Evolutionary conservation across 2,329 filamentous ascomycete species (phyloP).

Genomic region (Ceratocystis huliohia): DNA sequence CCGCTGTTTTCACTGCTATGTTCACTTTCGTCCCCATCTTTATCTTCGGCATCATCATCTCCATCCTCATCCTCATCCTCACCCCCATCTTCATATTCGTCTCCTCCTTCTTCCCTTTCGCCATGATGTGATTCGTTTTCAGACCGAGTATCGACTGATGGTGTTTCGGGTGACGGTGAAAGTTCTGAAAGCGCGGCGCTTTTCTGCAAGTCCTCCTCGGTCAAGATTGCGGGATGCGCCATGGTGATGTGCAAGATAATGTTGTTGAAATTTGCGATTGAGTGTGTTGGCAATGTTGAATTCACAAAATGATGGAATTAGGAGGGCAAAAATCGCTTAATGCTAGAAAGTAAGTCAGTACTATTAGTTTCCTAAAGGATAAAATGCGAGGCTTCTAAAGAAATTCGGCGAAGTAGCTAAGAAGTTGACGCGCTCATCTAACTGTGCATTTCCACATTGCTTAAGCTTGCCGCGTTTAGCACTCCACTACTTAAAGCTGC

Average conservation of each 20-base stretch:
- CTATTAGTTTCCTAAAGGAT: too few relatives aligned
- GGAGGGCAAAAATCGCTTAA: too few relatives aligned
- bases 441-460: background rate
- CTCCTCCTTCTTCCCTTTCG: too few relatives aligned
- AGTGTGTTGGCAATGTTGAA: background rate
- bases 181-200: slow-evolving; percentile 38
- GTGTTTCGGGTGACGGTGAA: slow-evolving; percentile 29
- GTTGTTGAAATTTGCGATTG: background rate
- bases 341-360: too few relatives aligned
- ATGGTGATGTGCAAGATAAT: background rate
- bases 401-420: background rate
- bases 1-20: too few relatives aligned
- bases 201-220: slow-evolving; percentile 46
- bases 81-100: background rate
- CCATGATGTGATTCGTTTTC: too few relatives aligned
- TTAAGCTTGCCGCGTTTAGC: too few relatives aligned
- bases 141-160: background rate
- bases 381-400: too few relatives aligned
- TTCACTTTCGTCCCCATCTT: too few relatives aligned
- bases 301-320: background rate
- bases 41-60: too few relatives aligned
- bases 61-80: too few relatives aligned
- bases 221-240: slow-evolving; percentile 24
- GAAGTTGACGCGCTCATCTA: background rate
- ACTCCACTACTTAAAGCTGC: too few relatives aligned